phyloP scores from a whole-genome alignment of 805 yeast species.

The Yamadazyma ubonensis region DNA sequence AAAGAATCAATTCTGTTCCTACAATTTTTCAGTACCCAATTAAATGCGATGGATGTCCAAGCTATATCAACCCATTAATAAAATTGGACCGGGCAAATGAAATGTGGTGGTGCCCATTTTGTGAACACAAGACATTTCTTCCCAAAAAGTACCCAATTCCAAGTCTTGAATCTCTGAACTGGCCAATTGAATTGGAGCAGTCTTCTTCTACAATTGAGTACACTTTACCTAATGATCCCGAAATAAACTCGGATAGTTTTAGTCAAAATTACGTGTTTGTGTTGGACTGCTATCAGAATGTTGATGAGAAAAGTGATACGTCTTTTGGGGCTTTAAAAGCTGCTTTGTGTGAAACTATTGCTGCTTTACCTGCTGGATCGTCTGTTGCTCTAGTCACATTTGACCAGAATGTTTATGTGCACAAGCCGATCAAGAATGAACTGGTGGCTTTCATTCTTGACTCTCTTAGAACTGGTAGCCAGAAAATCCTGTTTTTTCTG shows the following conservation, averaged over 20 bases:
- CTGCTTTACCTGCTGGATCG: conserved; percentile 17
- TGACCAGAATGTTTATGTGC: conserved; percentile 27
- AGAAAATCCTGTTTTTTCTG: conserved; percentile 6
- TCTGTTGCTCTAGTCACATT: conserved; percentile 28
- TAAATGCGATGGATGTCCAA: conserved; percentile 27
- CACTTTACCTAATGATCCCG: conserved; percentile 27
- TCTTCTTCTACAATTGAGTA: conserved; percentile 31
- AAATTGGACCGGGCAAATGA: conserved; percentile 28
- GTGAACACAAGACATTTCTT: conserved; percentile 23
- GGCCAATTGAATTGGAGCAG: conserved; percentile 29
- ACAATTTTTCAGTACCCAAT: too few species aligned
- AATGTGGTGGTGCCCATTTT: conserved; percentile 43
- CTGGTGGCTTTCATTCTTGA: conserved; percentile 6
- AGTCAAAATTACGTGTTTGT: conserved; percentile 21
- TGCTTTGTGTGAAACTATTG: conserved; percentile 16
- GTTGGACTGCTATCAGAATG: conserved; percentile 31
- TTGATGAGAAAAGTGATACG: conserved; percentile 18
- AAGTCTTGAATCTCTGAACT: conserved; percentile 15
- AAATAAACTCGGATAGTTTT: conserved; percentile 11
- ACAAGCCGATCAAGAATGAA: conserved; percentile 11
- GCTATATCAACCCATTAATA: conserved; percentile 27
- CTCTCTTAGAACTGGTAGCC: not conserved
- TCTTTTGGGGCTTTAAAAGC: conserved; percentile 17
- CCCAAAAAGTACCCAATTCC: conserved; percentile 22
- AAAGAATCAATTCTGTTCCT: too few species aligned